Evolutionary conservation across 768 basidiomycete genomes (phyloP).

Genomic region (Nidularia pulvinata): DNA sequence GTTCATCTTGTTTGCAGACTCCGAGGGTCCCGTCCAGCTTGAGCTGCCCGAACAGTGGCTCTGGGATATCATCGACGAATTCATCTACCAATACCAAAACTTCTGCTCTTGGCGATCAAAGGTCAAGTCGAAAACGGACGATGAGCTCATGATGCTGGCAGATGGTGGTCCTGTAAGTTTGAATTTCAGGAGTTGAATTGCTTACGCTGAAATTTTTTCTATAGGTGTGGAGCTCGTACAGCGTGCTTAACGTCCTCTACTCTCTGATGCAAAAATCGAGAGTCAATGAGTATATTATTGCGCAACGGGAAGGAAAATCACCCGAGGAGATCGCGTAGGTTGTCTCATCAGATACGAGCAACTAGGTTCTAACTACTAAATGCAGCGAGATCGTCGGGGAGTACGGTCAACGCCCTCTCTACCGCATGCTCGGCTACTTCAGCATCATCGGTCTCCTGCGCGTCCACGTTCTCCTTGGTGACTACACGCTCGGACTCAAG

Average conservation of each 20-base stretch:
- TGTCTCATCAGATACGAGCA: background rate
- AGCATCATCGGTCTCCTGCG: conserved; percentile 93
- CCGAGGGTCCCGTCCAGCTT: conserved; percentile 91
- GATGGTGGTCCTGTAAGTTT: conserved; percentile 65
- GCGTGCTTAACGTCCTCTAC: conserved; percentile 97
- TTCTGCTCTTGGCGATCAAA: conserved; percentile 94
- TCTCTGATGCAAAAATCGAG: conserved; percentile 97
- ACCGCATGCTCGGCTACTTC: conserved; percentile 96
- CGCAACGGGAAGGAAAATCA: conserved; percentile 77
- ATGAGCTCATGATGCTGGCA: conserved; percentile 81
- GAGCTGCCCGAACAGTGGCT: conserved; percentile 97
- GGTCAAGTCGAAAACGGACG: conserved; percentile 82
- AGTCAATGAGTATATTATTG: conserved; percentile 90
- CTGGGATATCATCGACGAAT: conserved; percentile 97
- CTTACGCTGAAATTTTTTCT: background rate
- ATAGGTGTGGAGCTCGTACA: conserved; percentile 97
- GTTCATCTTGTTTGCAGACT: conserved; percentile 52
- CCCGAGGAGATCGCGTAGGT: conserved; percentile 85
- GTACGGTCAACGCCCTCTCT: conserved; percentile 88
- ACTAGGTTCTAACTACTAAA: conserved; percentile 4
- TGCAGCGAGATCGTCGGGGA: conserved; percentile 84
- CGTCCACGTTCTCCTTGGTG: conserved; percentile 94
- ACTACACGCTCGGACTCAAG: conserved; percentile 93
- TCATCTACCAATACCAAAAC: conserved; percentile 98
- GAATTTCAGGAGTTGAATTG: background rate